These are phyloP conservation scores for Ramalina intermedia DNA, from an alignment of 495 filamentous ascomycete genomes.

Conservation along the genomic window DNA sequence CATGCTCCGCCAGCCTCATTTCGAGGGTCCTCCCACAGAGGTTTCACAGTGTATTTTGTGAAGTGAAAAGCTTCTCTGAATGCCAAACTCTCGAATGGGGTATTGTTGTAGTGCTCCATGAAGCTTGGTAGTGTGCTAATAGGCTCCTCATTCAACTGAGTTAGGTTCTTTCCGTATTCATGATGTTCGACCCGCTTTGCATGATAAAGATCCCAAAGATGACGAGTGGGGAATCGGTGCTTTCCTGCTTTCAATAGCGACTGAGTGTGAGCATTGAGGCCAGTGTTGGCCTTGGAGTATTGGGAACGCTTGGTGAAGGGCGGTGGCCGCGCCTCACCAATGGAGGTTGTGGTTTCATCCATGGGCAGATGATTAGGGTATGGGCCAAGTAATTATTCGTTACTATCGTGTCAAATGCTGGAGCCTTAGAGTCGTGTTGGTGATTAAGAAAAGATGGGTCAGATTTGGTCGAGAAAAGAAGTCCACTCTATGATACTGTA, in stretches of 20 bases:
- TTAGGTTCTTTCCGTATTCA: conserved; percentile 50
- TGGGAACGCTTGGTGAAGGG: no score
- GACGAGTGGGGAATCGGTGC: neutral
- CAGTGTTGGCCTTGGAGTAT: no score
- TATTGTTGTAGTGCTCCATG: conserved; percentile 85
- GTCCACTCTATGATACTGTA: no score
- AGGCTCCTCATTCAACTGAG: conserved; percentile 43
- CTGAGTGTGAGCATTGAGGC: neutral
- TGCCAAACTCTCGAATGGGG: conserved; percentile 58
- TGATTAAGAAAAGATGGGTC: no score
- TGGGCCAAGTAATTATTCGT: no score
- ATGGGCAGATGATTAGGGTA: no score
- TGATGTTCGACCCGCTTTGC: conserved; percentile 28
- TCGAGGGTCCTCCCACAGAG: conserved; percentile 81
- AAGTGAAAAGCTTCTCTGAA: conserved; percentile 74
- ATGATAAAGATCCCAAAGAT: conserved; percentile 42
- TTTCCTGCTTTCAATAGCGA: conserved; percentile 30
- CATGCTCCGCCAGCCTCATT: conserved; percentile 71
- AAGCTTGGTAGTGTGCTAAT: conserved; percentile 69
- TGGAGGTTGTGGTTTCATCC: no score
- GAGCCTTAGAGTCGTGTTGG: no score
- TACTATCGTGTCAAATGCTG: no score
- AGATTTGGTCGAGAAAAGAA: no score
- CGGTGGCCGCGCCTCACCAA: no score
- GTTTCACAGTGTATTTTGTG: conserved; percentile 74